Base-by-base conservation (phyloP, 177 flowering plant species). In the Vitis hybrid region DNA sequence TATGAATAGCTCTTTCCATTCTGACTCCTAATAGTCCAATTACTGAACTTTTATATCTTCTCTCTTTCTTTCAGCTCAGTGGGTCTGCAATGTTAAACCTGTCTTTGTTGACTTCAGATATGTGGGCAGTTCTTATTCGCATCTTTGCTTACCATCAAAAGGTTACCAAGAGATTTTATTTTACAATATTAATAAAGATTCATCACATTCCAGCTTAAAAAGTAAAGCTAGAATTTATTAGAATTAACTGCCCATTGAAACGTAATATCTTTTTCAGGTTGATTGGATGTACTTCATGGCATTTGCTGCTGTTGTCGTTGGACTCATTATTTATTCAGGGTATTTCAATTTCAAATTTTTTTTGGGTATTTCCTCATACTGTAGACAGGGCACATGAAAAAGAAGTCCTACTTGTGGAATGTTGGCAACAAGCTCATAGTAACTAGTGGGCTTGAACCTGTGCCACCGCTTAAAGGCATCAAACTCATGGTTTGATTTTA, bases 41-140 rank as follows among this genome's bases (percentile, higher is more conserved):
- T 50, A 18, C 33, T 57, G 39, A 56, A 48, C 0, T 65, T 18
- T 5, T 68, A 10, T 65, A 19, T 14, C 52, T 57, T 68, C 29
- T 48, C 45, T 33, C 39, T 33, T 49, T 16, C 13, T 26, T 72
- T 74, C 89, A 90, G 98, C 84, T 79, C 1, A 89, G 79, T 84
- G 98, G 98, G 3, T 73, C 98, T 12, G 81, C 97, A 61, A 94
- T 94, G 97, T 77, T 94, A 31, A 94, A 94, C 75, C 85, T 94
- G 55, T 89, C 98, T 66, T 80, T 92, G 78, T 84, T 94, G 62
- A 94, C 97, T 51, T 90, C 97, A 64, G 98, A 94, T 80, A 94
- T 94, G 98, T 94, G 98, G 98, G 89, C 97, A 49, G 97, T 94
- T 39, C 49, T 94, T 50, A 92, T 94, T 78, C 97, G 98, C 64